A percentile compares a stretch with the other conserved stretches of the same genome.
phyloP scores from a whole-genome alignment of 352 stramenopile genomes.

The Pythium folliculosum region DNA sequence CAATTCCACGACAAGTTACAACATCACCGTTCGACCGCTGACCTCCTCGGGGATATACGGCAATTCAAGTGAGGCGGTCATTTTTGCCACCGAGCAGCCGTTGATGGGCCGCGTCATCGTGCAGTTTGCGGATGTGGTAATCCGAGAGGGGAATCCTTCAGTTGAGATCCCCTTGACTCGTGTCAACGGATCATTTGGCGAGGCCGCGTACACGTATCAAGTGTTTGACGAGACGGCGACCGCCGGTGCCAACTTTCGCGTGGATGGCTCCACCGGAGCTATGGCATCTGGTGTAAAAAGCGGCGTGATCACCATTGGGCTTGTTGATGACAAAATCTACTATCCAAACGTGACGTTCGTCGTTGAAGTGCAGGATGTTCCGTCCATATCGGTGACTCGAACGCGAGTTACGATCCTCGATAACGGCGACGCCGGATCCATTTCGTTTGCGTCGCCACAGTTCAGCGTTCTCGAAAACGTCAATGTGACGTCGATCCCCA shows the following conservation, averaged over 20 bases:
- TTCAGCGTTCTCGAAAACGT: slow-evolving; percentile 38
- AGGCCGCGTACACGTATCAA: slow-evolving; percentile 38
- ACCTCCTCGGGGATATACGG: slow-evolving; percentile 44
- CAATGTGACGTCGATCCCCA: slow-evolving; percentile 25
- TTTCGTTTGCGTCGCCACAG: slow-evolving; percentile 38
- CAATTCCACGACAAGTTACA: slow-evolving; percentile 42
- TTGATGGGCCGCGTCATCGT: slow-evolving; percentile 36
- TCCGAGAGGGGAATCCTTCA: slow-evolving; percentile 34
- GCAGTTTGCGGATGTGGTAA: slow-evolving; percentile 13
- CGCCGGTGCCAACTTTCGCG: slow-evolving; percentile 39
- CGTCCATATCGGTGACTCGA: slow-evolving; percentile 24
- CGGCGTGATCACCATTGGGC: slow-evolving; percentile 32
- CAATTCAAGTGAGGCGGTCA: slow-evolving; percentile 12
- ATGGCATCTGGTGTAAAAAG: slow-evolving; percentile 37
- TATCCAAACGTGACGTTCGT: slow-evolving; percentile 45
- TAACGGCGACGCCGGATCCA: slow-evolving; percentile 54
- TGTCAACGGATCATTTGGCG: slow-evolving; percentile 54
- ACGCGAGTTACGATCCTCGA: slow-evolving; percentile 45
- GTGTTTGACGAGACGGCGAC: slow-evolving; percentile 38
- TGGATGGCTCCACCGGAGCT: slow-evolving; percentile 10
- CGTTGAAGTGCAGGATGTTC: slow-evolving; percentile 37
- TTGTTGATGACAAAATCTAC: slow-evolving; percentile 50
- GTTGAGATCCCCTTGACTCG: slow-evolving; percentile 42
- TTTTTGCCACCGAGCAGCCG: slow-evolving; percentile 42
- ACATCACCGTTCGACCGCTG: slow-evolving; percentile 29